These are phyloP conservation scores for Verticillium nonalfalfae DNA, from an alignment of 2,329 filamentous ascomycete genomes.

Conservation along the genomic window DNA sequence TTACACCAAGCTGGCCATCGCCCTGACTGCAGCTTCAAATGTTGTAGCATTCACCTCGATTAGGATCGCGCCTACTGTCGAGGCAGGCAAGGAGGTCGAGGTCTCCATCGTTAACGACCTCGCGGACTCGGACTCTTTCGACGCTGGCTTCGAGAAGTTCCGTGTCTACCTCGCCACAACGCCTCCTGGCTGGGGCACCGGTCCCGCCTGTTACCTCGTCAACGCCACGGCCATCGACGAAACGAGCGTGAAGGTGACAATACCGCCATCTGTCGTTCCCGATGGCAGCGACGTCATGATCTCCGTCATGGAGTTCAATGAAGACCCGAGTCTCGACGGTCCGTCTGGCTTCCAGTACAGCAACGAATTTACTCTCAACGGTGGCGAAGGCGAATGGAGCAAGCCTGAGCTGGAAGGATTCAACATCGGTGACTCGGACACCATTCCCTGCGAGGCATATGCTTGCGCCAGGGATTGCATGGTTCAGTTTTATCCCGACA, in stretches of 20 bases:
- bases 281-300: constrained; percentile 21
- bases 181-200: constrained; percentile 19
- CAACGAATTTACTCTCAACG: constrained; percentile 6
- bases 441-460: constrained; percentile 7
- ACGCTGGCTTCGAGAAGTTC: constrained; percentile 15
- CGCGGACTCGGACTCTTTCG: constrained; percentile 11
- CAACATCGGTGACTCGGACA: constrained; percentile 1
- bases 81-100: constrained; percentile 10
- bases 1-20: not conserved
- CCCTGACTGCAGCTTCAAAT: not conserved
- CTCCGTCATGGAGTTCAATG: constrained; percentile 11
- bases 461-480: constrained; percentile 8
- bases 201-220: constrained; percentile 23
- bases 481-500: constrained; percentile 4
- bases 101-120: constrained; percentile 28
- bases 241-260: constrained; percentile 18
- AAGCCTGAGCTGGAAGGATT: constrained; percentile 5
- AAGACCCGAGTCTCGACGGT: constrained; percentile 4
- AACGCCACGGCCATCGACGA: constrained; percentile 20
- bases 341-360: constrained; percentile 9
- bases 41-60: not conserved
- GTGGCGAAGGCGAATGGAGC: constrained; percentile 9
- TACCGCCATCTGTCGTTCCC: constrained; percentile 22
- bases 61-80: constrained; percentile 1
- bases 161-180: constrained; percentile 24